Base-by-base conservation (phyloP, 768 basidiomycete genomes). In the Asterophora parasitica region DNA sequence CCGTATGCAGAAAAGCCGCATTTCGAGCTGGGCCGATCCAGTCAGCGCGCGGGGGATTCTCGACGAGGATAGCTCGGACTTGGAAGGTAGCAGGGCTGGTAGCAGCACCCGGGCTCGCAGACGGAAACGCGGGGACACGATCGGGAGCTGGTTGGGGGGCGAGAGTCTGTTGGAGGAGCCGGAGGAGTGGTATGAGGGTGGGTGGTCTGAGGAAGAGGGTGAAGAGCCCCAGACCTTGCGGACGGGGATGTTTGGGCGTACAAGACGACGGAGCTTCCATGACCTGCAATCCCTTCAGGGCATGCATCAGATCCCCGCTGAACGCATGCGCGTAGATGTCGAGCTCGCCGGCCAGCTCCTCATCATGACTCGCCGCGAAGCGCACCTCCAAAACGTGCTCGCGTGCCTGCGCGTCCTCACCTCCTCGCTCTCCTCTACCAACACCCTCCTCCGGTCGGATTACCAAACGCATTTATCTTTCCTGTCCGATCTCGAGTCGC, bases 321-420 rank as follows among this genome's bases (percentile, higher is more conserved):
- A 88, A 46, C 71, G 77, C 56, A 86, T 91, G 85, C 77, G 74
- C 42, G 79, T 87, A 34, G 88, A 91, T 56, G 88, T 89, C 31
- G 86, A 85, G 56, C 71, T 91, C 12, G 83, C 83, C 58, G 85
- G 84, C 4, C 83, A 90, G 58, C 61, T 86, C 39, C 69, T 91
- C 16, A 75, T 84, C 54, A 79, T 88, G 79, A 69, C 67, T 28
- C 69, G 88, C 35, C 74, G 88, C 56, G 82, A 83, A 59, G 69
- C 72, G 49, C 87, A 90, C 61, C 67, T 91, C 30, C 70, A 67
- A 45, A 83, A 85, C 58, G 79, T 88, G 26, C 58, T 82, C 10
- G 67, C 73, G 13, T 82, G 79, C 56, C 70, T 88, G 28, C 69
- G 78, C 74, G 64, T 78, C 36, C 68, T 88, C 49, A 78, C 81